A percentile compares a stretch with the other conserved stretches of the same genome.
Evolutionary conservation across 2,329 filamentous ascomycete genomes (phyloP).

Genomic region (Dactylellina drechsleri): DNA sequence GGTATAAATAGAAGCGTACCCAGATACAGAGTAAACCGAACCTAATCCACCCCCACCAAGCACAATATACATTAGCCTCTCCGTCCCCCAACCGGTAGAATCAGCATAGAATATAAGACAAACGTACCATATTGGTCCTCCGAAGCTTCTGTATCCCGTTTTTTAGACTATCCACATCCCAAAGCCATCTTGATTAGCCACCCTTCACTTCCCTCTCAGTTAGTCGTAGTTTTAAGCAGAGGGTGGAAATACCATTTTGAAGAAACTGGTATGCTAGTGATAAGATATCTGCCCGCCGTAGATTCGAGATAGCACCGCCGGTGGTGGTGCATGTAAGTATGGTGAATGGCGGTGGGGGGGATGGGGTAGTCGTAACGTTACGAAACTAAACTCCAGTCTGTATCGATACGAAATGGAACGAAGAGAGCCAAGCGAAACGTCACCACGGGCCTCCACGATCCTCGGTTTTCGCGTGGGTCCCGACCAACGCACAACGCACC

Average conservation of each 20-base stretch:
- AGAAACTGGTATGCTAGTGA: background rate
- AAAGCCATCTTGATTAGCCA: background rate
- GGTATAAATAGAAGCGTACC: slow-evolving; percentile 61
- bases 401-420: background rate
- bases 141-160: slow-evolving; percentile 63
- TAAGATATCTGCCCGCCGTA: background rate
- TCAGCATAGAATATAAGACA: background rate
- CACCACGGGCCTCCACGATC: too few relatives aligned
- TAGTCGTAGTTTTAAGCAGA: too few relatives aligned
- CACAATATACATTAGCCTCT: slow-evolving; percentile 31
- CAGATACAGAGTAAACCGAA: slow-evolving; percentile 76
- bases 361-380: background rate
- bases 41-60: slow-evolving; percentile 61
- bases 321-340: too few relatives aligned
- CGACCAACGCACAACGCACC: too few relatives aligned
- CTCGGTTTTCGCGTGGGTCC: too few relatives aligned
- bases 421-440: too few relatives aligned
- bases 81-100: background rate
- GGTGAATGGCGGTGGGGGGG: too few relatives aligned
- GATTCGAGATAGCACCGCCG: background rate
- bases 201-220: background rate
- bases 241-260: slow-evolving; percentile 2
- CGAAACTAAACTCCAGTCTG: background rate
- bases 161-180: slow-evolving; percentile 57
- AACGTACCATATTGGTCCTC: slow-evolving; percentile 69